A percentile compares a stretch with the other conserved stretches of the same genome.
These are phyloP conservation scores for Prunus armeniaca DNA, from an alignment of 306 rosid species.

Conservation along the genomic window DNA sequence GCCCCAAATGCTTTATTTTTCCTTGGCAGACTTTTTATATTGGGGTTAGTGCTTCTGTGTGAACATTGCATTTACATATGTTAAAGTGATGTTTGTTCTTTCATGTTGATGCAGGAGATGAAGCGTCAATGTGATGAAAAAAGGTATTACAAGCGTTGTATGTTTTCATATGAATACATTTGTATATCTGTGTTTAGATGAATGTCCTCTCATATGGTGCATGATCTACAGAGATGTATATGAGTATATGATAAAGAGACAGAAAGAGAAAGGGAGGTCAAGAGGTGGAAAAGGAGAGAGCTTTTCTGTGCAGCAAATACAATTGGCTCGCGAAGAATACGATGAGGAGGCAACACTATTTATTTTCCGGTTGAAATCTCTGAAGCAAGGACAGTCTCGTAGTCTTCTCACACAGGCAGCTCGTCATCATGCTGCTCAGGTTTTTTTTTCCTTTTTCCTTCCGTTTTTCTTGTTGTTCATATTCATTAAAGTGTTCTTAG, in stretches of 20 bases:
- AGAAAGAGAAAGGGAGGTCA: constrained; percentile 78
- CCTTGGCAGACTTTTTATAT: background rate
- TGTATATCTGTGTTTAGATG: constrained; percentile 9
- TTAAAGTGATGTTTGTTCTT: constrained; percentile 21
- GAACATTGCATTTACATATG: background rate
- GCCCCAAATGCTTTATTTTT: constrained; percentile 1
- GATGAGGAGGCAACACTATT: constrained; percentile 90
- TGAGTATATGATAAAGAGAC: constrained; percentile 64
- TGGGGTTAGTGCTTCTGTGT: background rate
- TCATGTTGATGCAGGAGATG: constrained; percentile 84
- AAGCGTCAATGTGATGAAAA: constrained; percentile 94
- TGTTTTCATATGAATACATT: background rate
- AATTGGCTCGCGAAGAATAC: constrained; percentile 84
- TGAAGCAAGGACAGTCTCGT: constrained; percentile 94
- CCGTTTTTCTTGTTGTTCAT: background rate
- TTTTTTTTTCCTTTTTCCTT: constrained; percentile 23
- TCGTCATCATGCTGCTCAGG: constrained; percentile 99
- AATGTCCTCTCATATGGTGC: constrained; percentile 26
- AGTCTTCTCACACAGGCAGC: constrained; percentile 99
- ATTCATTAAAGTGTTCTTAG: constrained; percentile 6
- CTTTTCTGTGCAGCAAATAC: constrained; percentile 70
- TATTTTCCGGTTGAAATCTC: constrained; percentile 92
- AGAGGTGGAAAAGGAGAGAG: constrained; percentile 68
- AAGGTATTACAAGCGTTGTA: constrained; percentile 48
- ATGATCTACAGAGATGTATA: constrained; percentile 72